Evolutionary conservation across 2,329 filamentous ascomycete species (phyloP).

Genomic region (Curvularia lunata): DNA sequence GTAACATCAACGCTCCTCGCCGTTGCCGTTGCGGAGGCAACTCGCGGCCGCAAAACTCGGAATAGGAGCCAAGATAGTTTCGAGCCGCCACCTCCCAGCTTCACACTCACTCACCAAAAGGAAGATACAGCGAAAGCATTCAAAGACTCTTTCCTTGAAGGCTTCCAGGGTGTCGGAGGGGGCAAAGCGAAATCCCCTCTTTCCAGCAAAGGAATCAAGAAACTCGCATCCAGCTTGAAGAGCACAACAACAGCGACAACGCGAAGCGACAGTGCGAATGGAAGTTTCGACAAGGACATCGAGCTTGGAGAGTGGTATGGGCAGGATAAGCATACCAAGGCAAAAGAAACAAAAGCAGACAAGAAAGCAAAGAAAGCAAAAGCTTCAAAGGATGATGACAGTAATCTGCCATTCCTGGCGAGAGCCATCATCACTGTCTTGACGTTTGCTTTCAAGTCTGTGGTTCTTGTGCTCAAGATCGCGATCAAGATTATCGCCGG

Average conservation of each 20-base stretch:
- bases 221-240: constrained; percentile 31
- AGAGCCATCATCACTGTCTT: constrained; percentile 50
- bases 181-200: constrained; percentile 29
- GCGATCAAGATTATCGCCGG: constrained; percentile 51
- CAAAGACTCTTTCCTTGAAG: constrained; percentile 41
- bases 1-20: constrained; percentile 52
- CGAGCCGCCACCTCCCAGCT: constrained; percentile 42
- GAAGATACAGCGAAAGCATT: constrained; percentile 39
- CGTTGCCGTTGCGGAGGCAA: constrained; percentile 55
- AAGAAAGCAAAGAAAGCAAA: constrained; percentile 38
- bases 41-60: constrained; percentile 33
- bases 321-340: constrained; percentile 27
- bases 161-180: constrained; percentile 41
- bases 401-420: constrained; percentile 49
- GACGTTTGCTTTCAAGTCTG: constrained; percentile 51
- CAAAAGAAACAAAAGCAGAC: constrained; percentile 23
- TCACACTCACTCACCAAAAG: constrained; percentile 29
- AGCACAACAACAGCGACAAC: constrained; percentile 21
- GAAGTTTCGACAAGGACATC: constrained; percentile 47
- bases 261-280: constrained; percentile 20
- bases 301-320: constrained; percentile 49
- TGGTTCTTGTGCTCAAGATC: constrained; percentile 52
- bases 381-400: constrained; percentile 35
- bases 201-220: constrained; percentile 26
- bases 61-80: constrained; percentile 36